These are phyloP conservation scores for Pythium graminicola DNA, from an alignment of 352 stramenopile species.

Conservation along the genomic window DNA sequence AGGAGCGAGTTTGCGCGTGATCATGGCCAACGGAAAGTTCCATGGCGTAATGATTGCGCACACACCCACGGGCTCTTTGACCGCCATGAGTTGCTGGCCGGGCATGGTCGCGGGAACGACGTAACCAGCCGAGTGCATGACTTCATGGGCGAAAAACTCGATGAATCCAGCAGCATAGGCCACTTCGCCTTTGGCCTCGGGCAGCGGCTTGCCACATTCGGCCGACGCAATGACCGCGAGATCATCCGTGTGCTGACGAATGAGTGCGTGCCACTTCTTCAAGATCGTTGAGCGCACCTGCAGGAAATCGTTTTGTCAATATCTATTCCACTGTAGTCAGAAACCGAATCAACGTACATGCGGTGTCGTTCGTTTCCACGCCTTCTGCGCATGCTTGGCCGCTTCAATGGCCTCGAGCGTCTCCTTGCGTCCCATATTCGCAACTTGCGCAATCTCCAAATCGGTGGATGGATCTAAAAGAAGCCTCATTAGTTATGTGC, in stretches of 20 bases:
- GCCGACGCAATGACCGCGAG: constrained; percentile 92
- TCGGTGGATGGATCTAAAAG: constrained; percentile 74
- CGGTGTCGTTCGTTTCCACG: constrained; percentile 67
- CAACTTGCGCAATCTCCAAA: constrained; percentile 57
- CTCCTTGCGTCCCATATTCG: constrained; percentile 63
- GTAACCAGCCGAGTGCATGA: constrained; percentile 82
- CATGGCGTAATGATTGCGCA: constrained; percentile 57
- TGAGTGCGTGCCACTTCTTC: constrained; percentile 78
- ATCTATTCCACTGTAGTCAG: background rate
- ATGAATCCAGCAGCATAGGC: constrained; percentile 92
- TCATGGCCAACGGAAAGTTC: constrained; percentile 62
- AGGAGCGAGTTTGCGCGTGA: constrained; percentile 69
- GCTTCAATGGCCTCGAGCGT: constrained; percentile 66
- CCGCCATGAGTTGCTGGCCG: constrained; percentile 65
- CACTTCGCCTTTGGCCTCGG: constrained; percentile 93
- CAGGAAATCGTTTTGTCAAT: constrained; percentile 1
- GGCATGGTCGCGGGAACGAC: constrained; percentile 51
- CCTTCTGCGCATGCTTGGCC: constrained; percentile 52
- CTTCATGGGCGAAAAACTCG: constrained; percentile 96
- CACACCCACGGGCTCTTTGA: constrained; percentile 68
- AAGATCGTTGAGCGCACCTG: constrained; percentile 52
- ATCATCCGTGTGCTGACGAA: constrained; percentile 64
- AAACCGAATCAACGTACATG: constrained; percentile 25
- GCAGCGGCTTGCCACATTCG: constrained; percentile 96
- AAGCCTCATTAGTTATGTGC: too few relatives aligned